Percentiles rank a stretch among this genome's conserved stretches.
Conservation (phyloP, 371 early-diverging fungal species). For the Mortierella sp. region DNA sequence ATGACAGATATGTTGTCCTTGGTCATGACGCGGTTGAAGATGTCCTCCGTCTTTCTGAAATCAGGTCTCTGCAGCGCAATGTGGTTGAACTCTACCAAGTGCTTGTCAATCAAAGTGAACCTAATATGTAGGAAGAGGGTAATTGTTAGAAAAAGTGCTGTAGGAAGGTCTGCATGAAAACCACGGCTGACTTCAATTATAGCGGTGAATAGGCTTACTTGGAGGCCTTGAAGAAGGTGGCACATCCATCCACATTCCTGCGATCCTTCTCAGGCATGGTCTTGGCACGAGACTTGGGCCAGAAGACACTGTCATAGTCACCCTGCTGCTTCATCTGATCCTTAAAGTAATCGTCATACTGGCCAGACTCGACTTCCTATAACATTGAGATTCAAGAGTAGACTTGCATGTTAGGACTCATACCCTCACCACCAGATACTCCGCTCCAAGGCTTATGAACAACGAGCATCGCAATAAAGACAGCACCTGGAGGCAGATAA, state of each 20-base stretch:
- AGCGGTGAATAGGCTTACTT: constrained; percentile 60
- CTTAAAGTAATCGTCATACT: constrained; percentile 88
- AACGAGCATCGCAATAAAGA: constrained; percentile 9
- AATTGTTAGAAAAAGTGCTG: not conserved
- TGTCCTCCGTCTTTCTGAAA: constrained; percentile 91
- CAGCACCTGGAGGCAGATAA: constrained; percentile 94
- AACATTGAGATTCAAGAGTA: not conserved
- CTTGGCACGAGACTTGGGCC: constrained; percentile 94
- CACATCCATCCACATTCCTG: constrained; percentile 96
- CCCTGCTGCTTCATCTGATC: constrained; percentile 80
- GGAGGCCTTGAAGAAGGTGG: constrained; percentile 93
- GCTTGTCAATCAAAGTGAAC: constrained; percentile 83
- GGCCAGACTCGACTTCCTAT: constrained; percentile 90
- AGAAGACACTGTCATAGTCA: constrained; percentile 95
- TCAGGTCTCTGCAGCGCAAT: constrained; percentile 90
- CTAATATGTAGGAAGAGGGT: constrained; percentile 56
- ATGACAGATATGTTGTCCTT: constrained; percentile 98
- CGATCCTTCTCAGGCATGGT: constrained; percentile 95
- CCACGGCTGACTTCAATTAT: not conserved
- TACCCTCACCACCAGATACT: too few species aligned
- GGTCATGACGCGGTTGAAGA: constrained; percentile 95
- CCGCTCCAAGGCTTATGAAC: too few species aligned
- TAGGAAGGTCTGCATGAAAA: too few species aligned
- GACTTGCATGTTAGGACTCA: not conserved
- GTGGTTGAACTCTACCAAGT: constrained; percentile 94